Evolutionary conservation across 129 eudicot genomes (phyloP), one percentile per base, ranked within the genome.

Genomic region (Oenanthe sinensis): DNA sequence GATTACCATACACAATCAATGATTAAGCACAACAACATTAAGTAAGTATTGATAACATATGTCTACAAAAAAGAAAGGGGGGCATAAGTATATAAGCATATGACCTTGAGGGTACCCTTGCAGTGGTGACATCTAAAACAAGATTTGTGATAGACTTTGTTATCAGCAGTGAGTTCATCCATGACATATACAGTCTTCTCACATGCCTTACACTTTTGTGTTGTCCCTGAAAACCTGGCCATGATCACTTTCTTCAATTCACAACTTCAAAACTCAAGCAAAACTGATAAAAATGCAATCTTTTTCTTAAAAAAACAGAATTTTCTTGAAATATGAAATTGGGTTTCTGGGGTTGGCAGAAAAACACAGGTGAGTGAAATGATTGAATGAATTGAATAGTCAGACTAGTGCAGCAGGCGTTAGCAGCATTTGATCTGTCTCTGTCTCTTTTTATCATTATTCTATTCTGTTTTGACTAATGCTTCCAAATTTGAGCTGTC

Each of bases 41-140:
- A 33, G 1, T 33, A 33, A 45, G 47, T 12, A 45, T 2, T 17
- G 37, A 75, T 11, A 15, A 47, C 45, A 49, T 30, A 75, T 48
- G 36, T 74, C 14, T 24, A 16, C 30, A 46, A 44, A 33, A 45
- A 44, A 11, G 1, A 40, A 20, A 0, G 3, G 14, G 14, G 42
- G 42, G 42, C 42, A 39, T 39, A 39, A 39, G 42, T 39, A 39
- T n/a, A 74, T 74, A 40, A 10, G 3, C 19, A 19, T 16, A 3
- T 28, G 30, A 92, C 99, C 99, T 96, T 96, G 82, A 96, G 99
- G 75, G 99, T 96, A 30, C 97, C 86, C 83, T 88, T 92, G 95
- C 99, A 96, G 83, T 96, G 99, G 81, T 96, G 97, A 83, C 99
- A 96, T 86, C 97, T 86, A 81, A 96, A 96, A 79, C 99, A 96